phyloP scores from a whole-genome alignment of 2,329 filamentous ascomycete genomes.

The Hirsutella minnesotensis region DNA sequence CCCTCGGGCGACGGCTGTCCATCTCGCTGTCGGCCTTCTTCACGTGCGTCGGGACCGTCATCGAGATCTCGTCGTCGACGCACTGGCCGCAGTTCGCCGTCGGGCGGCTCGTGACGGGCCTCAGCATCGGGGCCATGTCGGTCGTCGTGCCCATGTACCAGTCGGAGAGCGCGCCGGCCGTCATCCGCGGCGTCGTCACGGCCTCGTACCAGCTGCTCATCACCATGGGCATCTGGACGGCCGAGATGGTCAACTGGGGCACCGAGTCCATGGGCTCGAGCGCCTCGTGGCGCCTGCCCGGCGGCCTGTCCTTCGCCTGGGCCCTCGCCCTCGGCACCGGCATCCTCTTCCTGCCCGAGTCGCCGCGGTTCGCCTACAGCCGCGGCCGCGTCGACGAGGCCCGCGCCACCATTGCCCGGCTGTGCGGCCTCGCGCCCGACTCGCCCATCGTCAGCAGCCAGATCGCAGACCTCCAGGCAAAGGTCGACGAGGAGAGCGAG shows the following conservation, averaged over 20 bases:
- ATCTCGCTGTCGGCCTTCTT: conserved; percentile 52
- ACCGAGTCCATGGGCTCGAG: conserved; percentile 35
- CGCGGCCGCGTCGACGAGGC: conserved; percentile 35
- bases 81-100: conserved; percentile 54
- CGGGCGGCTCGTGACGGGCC: conserved; percentile 52
- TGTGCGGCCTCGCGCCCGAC: conserved; percentile 29
- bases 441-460: conserved; percentile 30
- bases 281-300: conserved; percentile 51
- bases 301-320: conserved; percentile 43
- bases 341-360: conserved; percentile 43
- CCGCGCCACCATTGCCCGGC: conserved; percentile 32
- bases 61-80: conserved; percentile 44
- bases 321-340: conserved; percentile 37
- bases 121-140: conserved; percentile 53
- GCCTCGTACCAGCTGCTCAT: conserved; percentile 58
- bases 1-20: conserved; percentile 46
- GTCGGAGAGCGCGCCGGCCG: conserved; percentile 51
- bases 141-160: conserved; percentile 60
- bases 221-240: conserved; percentile 52
- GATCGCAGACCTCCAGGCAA: conserved; percentile 38
- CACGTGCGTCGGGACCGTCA: conserved; percentile 50
- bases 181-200: conserved; percentile 52
- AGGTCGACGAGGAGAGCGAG: conserved; percentile 34
- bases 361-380: conserved; percentile 38
- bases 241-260: conserved; percentile 49